Evolutionary conservation across 139 green algal genomes (phyloP), one percentile per base, ranked within the genome.

Genomic region (Tetraselmis chui): DNA sequence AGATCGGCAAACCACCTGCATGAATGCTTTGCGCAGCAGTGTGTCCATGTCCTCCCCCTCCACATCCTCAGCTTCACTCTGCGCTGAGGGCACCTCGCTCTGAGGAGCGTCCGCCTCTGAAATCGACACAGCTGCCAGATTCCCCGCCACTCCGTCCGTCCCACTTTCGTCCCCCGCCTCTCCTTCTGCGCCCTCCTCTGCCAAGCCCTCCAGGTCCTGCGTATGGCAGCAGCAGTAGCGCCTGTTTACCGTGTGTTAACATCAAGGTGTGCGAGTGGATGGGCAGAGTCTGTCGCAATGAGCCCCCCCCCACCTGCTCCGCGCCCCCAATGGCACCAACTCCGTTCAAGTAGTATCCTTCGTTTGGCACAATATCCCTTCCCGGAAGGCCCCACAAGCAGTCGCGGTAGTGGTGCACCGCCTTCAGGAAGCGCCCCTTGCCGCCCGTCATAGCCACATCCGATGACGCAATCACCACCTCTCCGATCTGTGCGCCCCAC

Each of bases 361-460:
- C 84, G 79, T 93, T 93, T 28, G 89, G 89, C 1, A 87, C 81
- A 2, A 83, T 80, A 2, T 29, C 1, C 0, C 28, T 59, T 1
- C 80, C 85, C 58, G 86, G 28, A 11, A 80, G 82, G 0, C 76
- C n/a, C 85, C 90, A 93, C 76, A 93, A 75, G 29, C 24, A 78
- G 80, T 93, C 90, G 18, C 90, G 87, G 77, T 91, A 92, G 27
- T 76, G 31, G 81, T 91, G 87, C 79, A 91, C 1, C 26, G 91
- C 59, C 80, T 90, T 86, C 76, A 92, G 81, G 29, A 90, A 77
- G 78, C 90, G 90, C 30, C 89, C 89, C 79, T 88, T 90, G 80
- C 79, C 75, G 28, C 83, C 80, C 1, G 30, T 75, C 1, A 23
- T 30, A 59, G 23, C 67, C 28, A 31, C 74, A 25, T 28, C 74